Evolutionary conservation across 305 asterid genomes (phyloP).

Genomic region (Ruellia speciosa): DNA sequence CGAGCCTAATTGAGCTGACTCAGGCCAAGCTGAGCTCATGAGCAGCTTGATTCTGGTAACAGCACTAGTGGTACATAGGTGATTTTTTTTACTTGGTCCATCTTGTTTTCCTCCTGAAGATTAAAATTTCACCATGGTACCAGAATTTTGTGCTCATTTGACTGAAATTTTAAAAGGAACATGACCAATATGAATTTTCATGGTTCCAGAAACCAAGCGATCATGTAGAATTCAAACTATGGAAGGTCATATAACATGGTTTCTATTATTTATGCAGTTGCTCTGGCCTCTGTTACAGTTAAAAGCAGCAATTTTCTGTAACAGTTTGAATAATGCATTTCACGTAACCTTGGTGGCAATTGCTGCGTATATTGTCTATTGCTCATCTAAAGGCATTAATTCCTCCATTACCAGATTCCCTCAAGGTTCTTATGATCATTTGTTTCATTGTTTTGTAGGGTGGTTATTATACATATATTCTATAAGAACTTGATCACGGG

Average conservation of each 20-base stretch:
- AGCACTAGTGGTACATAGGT: too few species aligned
- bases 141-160: too few species aligned
- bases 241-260: neutral
- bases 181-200: too few species aligned
- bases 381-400: constrained; percentile 8
- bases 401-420: constrained; percentile 16
- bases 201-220: too few species aligned
- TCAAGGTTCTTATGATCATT: constrained; percentile 8
- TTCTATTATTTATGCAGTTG: constrained; percentile 15
- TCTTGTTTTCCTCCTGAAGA: too few species aligned
- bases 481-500: constrained; percentile 82
- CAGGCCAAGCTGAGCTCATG: too few species aligned
- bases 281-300: constrained; percentile 9
- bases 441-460: constrained; percentile 45
- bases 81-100: too few species aligned
- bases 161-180: too few species aligned
- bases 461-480: constrained; percentile 74
- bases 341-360: constrained; percentile 9
- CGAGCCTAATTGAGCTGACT: too few species aligned
- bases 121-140: too few species aligned
- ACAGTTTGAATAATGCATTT: constrained; percentile 15
- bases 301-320: constrained; percentile 9
- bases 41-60: too few species aligned
- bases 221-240: too few species aligned
- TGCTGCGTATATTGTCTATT: neutral